phyloP scores from a whole-genome alignment of 2,329 filamentous ascomycete species.

The Dothideomycetes sp. region DNA sequence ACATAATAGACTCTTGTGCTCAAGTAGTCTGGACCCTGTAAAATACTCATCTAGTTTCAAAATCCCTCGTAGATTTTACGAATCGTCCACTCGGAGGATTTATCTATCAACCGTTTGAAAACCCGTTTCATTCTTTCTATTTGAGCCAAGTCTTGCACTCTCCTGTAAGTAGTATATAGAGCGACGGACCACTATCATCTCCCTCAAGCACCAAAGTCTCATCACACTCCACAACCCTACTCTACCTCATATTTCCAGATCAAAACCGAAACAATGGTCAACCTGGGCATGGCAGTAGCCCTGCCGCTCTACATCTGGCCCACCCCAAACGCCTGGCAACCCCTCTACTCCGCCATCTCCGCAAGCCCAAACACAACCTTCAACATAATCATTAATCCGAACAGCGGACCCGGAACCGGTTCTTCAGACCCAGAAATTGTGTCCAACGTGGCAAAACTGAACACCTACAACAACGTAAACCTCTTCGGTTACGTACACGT shows the following conservation, averaged over 20 bases:
- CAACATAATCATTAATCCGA: slow-evolving; percentile 24
- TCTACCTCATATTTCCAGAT: not conserved
- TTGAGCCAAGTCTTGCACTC: not conserved
- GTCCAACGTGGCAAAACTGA: slow-evolving; percentile 20
- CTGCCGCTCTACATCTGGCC: slow-evolving; percentile 16
- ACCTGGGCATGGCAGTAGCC: slow-evolving; percentile 11
- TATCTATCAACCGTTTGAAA: slow-evolving; percentile 9
- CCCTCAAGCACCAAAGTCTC: not conserved
- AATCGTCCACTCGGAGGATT: too few relatives aligned
- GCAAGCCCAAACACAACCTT: slow-evolving; percentile 22
- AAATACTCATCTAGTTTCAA: too few relatives aligned
- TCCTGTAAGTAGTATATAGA: not conserved
- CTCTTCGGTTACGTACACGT: slow-evolving; percentile 22
- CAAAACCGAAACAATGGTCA: slow-evolving; percentile 7
- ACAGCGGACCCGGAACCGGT: slow-evolving; percentile 19
- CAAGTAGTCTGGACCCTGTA: too few relatives aligned
- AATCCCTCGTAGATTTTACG: too few relatives aligned
- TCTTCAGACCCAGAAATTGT: slow-evolving; percentile 19
- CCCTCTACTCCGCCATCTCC: slow-evolving; percentile 15
- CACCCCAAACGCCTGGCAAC: slow-evolving; percentile 13
- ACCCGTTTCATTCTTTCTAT: slow-evolving; percentile 3
- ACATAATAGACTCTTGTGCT: too few relatives aligned
- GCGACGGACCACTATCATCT: not conserved
- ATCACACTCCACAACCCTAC: not conserved
- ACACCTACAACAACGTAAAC: slow-evolving; percentile 20